phyloP scores from a whole-genome alignment of 805 yeast genomes.

The Ogataea philodendri region DNA sequence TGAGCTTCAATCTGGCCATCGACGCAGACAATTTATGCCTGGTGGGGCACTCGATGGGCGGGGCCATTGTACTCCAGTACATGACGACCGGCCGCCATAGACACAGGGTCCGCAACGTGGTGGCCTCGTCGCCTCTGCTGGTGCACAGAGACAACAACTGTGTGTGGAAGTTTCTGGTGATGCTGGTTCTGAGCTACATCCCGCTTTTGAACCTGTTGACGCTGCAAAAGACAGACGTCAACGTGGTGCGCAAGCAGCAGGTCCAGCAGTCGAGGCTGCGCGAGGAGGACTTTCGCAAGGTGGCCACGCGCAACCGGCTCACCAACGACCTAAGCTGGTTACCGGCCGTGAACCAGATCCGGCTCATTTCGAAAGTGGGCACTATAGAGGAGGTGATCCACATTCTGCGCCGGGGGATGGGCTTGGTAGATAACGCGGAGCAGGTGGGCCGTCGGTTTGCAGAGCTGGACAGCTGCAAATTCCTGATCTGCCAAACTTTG shows the following conservation, averaged over 20 bases:
- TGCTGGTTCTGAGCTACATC: constrained; percentile 10
- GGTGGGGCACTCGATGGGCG: constrained; percentile 14
- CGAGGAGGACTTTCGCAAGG: constrained; percentile 1
- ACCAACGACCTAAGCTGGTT: constrained; percentile 11
- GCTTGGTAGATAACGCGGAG: constrained; percentile 1
- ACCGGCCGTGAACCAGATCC: constrained; percentile 9
- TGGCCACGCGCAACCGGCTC: constrained; percentile 9
- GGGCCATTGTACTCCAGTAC: constrained; percentile 12
- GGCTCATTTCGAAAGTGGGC: constrained; percentile 12
- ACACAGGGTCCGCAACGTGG: constrained; percentile 5
- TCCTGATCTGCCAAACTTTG: constrained; percentile 11
- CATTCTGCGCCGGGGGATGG: constrained; percentile 7
- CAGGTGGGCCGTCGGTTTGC: constrained; percentile 1
- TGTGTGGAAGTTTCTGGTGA: constrained; percentile 5
- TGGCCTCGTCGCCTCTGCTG: constrained; percentile 9
- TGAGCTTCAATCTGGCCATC: constrained; percentile 8
- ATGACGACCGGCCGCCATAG: constrained; percentile 8
- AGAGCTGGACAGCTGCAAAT: constrained; percentile 1
- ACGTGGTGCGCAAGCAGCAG: constrained; percentile 7
- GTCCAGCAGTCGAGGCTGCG: constrained; percentile 4
- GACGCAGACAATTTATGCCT: constrained; percentile 4
- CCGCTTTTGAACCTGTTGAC: constrained; percentile 10
- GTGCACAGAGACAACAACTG: constrained; percentile 10
- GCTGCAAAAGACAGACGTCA: constrained; percentile 7
- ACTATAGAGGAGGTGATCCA: constrained; percentile 13